Evolutionary conservation across 2,329 filamentous ascomycete genomes (phyloP).

Genomic region (Chaetomium globosum): DNA sequence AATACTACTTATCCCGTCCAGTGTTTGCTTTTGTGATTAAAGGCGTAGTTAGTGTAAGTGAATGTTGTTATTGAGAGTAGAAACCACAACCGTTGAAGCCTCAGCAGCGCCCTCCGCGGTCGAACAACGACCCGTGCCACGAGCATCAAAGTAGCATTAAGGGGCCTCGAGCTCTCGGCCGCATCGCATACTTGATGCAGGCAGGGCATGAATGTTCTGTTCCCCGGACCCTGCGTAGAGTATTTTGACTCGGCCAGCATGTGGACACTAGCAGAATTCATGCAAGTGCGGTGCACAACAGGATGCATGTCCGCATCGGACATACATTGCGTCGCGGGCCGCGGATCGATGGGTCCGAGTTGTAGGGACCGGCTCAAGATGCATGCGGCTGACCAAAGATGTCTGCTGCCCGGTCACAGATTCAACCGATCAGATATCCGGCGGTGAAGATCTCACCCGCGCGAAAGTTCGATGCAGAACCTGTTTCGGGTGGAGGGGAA

Average conservation of each 20-base stretch:
- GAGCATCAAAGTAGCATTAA: neutral
- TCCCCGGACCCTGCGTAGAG: neutral
- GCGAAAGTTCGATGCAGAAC: neutral
- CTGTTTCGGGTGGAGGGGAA: neutral
- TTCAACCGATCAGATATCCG: neutral
- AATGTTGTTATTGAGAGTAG: too few relatives aligned
- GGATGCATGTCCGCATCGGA: constrained; percentile 9
- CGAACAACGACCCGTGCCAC: neutral
- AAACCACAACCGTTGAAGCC: neutral
- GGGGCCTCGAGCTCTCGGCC: too few relatives aligned
- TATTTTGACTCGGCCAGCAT: neutral
- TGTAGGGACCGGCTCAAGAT: neutral
- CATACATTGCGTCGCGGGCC: neutral
- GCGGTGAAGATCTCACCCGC: neutral
- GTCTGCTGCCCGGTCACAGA: neutral
- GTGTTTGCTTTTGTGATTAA: neutral
- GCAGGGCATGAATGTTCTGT: neutral
- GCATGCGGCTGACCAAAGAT: neutral
- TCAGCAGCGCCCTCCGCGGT: neutral
- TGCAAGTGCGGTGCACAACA: neutral
- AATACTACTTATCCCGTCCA: neutral
- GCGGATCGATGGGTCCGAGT: neutral
- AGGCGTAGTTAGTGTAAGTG: too few relatives aligned
- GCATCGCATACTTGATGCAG: neutral
- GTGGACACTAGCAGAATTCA: neutral